A percentile compares a stretch with the other conserved stretches of the same genome.
These are phyloP conservation scores for Claviceps sp. DNA, from an alignment of 2,329 filamentous ascomycete species.

Conservation along the genomic window DNA sequence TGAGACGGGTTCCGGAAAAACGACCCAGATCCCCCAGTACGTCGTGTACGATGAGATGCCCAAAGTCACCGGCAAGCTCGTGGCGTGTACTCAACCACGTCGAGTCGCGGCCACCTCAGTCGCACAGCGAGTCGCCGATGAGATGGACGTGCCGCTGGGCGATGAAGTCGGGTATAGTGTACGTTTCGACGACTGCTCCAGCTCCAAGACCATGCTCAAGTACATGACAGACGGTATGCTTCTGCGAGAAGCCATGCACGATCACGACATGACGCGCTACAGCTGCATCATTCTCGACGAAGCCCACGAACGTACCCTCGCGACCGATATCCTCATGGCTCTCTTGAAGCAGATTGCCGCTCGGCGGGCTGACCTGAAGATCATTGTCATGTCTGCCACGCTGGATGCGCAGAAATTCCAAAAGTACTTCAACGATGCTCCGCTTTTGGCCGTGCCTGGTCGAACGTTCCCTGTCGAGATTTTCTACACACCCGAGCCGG, in stretches of 20 bases:
- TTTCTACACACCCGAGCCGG: conserved; percentile 93
- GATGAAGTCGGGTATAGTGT: conserved; percentile 98
- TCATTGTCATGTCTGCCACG: conserved; percentile 98
- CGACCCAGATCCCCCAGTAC: conserved; percentile 96
- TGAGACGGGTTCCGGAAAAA: conserved; percentile 98
- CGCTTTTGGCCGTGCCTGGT: conserved; percentile 84
- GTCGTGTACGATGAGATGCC: conserved; percentile 95
- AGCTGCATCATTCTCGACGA: conserved; percentile 98
- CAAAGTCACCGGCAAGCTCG: conserved; percentile 71
- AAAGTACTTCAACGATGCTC: conserved; percentile 89
- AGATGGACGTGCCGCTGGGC: conserved; percentile 86
- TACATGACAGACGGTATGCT: conserved; percentile 99
- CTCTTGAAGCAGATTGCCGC: conserved; percentile 79
- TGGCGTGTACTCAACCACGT: conserved; percentile 94
- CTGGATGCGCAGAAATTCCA: conserved; percentile 97
- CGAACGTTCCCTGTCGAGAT: conserved; percentile 95
- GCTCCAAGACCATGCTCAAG: conserved; percentile 81
- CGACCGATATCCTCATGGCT: conserved; percentile 95
- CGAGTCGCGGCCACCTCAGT: conserved; percentile 98
- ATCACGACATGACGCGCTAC: conserved; percentile 81
- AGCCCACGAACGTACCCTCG: conserved; percentile 92
- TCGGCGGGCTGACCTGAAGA: conserved; percentile 80
- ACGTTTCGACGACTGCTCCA: conserved; percentile 92
- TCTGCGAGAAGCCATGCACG: conserved; percentile 89
- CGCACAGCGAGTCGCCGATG: conserved; percentile 90